These are phyloP conservation scores for Chlorella sp. DNA, from an alignment of 139 green algal genomes.

Conservation along the genomic window DNA sequence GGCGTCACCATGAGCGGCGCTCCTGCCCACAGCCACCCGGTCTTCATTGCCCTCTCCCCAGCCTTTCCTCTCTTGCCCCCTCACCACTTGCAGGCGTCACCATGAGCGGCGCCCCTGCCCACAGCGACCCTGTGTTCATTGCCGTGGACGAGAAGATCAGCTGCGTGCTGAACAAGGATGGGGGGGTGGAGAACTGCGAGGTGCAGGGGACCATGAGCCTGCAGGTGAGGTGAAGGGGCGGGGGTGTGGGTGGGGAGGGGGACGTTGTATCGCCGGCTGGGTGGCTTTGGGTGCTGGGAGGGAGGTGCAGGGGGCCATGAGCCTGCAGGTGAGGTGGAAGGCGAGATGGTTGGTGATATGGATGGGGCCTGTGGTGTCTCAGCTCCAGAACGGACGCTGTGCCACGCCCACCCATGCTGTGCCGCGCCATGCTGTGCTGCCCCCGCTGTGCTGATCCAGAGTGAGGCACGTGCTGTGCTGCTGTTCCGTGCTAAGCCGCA, in stretches of 20 bases:
- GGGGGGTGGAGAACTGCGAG: slow-evolving; percentile 95
- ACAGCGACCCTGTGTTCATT: slow-evolving; percentile 65
- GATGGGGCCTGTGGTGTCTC: too few species aligned
- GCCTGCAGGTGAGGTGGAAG: slow-evolving; percentile 63
- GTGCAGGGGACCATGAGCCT: slow-evolving; percentile 92
- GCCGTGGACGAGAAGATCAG: slow-evolving; percentile 87
- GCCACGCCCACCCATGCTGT: neutral
- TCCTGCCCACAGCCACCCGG: neutral
- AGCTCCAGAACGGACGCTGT: too few species aligned
- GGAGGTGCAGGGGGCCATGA: slow-evolving; percentile 94
- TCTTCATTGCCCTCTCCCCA: neutral
- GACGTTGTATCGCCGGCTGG: neutral
- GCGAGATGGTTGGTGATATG: too few species aligned
- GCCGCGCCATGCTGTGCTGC: neutral
- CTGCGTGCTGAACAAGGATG: slow-evolving; percentile 89
- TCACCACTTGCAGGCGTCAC: neutral
- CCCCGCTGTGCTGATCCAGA: too few species aligned
- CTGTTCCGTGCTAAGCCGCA: too few species aligned
- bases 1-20: neutral
- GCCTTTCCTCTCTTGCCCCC: neutral
- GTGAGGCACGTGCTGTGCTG: neutral
- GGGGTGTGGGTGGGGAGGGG: neutral
- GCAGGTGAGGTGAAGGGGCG: slow-evolving; percentile 47
- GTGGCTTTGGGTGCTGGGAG: slow-evolving; percentile 39
- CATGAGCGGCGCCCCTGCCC: neutral